phyloP scores from a whole-genome alignment of 371 early-diverging fungal species.

The Capniomyces stellatus region DNA sequence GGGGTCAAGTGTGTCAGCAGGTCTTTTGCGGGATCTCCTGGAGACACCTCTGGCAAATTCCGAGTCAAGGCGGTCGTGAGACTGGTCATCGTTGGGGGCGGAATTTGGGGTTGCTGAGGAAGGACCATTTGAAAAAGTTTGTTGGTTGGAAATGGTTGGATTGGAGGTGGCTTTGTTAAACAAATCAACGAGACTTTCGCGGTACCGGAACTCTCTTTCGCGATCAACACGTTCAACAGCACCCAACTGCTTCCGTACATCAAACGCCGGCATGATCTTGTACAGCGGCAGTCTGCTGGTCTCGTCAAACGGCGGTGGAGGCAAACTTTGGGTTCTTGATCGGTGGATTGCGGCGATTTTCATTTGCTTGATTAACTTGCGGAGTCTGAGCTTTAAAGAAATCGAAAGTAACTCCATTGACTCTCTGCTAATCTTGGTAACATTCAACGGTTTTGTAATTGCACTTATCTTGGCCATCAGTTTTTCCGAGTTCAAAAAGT shows the following conservation, averaged over 20 bases:
- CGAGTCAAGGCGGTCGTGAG: too few species aligned
- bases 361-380: constrained; percentile 43
- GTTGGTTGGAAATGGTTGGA: not conserved
- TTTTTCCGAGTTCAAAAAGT: too few species aligned
- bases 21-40: too few species aligned
- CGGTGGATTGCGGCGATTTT: constrained; percentile 52
- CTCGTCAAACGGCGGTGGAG: constrained; percentile 37
- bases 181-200: constrained; percentile 13
- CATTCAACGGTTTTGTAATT: not conserved
- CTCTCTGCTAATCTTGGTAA: too few species aligned
- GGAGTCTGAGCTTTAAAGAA: constrained; percentile 48
- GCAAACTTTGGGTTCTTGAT: constrained; percentile 41
- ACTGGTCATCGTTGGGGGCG: too few species aligned
- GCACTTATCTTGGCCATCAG: too few species aligned
- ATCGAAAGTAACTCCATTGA: constrained; percentile 41
- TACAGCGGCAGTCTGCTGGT: constrained; percentile 34
- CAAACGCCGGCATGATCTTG: constrained; percentile 44
- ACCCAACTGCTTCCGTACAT: constrained; percentile 45
- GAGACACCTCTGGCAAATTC: too few species aligned
- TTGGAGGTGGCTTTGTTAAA: constrained; percentile 1
- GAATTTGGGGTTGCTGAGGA: not conserved
- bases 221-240: constrained; percentile 55
- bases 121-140: too few species aligned
- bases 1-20: too few species aligned
- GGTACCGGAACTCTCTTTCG: constrained; percentile 42